These are phyloP conservation scores for Entonaema liquescens DNA, from an alignment of 495 filamentous ascomycete species.

Conservation along the genomic window DNA sequence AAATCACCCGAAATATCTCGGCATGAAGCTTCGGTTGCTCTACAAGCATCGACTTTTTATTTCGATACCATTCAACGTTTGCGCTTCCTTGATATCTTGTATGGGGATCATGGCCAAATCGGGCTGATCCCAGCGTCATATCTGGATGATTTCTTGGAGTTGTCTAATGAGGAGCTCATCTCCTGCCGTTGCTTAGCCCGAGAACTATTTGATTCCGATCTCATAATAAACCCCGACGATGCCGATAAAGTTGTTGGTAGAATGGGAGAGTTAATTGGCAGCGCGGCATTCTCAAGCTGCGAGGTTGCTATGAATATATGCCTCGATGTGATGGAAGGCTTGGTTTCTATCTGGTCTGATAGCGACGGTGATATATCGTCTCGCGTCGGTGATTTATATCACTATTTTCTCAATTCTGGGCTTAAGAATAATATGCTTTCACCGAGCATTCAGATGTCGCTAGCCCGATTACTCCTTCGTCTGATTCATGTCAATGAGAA, in stretches of 20 bases:
- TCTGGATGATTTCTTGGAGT: constrained; percentile 64
- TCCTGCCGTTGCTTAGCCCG: constrained; percentile 61
- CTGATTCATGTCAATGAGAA: constrained; percentile 70
- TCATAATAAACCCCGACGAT: constrained; percentile 52
- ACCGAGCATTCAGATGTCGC: constrained; percentile 67
- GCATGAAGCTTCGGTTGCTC: constrained; percentile 55
- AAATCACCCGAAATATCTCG: constrained; percentile 53
- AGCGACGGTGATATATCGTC: constrained; percentile 63
- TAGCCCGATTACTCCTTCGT: constrained; percentile 72
- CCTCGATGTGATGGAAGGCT: constrained; percentile 73
- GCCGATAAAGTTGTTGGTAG: constrained; percentile 56
- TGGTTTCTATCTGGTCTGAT: constrained; percentile 70
- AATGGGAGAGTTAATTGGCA: constrained; percentile 66
- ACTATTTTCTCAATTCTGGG: constrained; percentile 73
- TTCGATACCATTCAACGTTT: constrained; percentile 52
- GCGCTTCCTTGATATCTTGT: constrained; percentile 51
- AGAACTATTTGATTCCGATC: constrained; percentile 58
- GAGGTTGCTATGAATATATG: constrained; percentile 77
- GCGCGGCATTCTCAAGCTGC: constrained; percentile 73
- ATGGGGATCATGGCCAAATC: constrained; percentile 46
- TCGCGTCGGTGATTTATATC: constrained; percentile 77
- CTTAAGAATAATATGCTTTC: constrained; percentile 72
- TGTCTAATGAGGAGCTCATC: constrained; percentile 69
- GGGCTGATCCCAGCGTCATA: constrained; percentile 54
- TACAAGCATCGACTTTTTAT: constrained; percentile 60